Percentiles rank a stretch among this genome's conserved stretches.
These are phyloP conservation scores for Syzygium malaccense DNA, from an alignment of 441 rosid genomes.

Conservation along the genomic window DNA sequence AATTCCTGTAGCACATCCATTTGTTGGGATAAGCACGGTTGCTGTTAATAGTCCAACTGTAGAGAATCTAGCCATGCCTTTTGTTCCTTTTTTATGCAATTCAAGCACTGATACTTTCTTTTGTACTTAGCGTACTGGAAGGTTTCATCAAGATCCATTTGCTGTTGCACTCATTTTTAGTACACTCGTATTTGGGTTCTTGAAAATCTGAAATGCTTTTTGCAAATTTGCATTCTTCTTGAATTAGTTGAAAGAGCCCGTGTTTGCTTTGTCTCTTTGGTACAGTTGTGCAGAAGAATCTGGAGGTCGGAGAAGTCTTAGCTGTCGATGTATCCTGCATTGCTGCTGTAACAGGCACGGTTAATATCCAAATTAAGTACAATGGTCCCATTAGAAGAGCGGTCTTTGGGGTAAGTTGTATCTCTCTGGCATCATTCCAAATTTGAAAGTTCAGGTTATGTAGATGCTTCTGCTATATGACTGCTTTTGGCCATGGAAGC, in stretches of 20 bases:
- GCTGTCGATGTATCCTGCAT: constrained; percentile 83
- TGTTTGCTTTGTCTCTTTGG: constrained; percentile 8
- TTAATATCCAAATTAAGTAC: constrained; percentile 77
- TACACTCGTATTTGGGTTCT: background rate
- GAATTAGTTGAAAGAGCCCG: constrained; percentile 4
- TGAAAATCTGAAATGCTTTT: background rate
- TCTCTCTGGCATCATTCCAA: background rate
- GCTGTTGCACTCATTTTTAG: background rate
- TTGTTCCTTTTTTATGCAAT: background rate
- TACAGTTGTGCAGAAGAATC: constrained; percentile 88
- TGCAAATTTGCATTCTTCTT: background rate
- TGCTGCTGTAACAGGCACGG: constrained; percentile 65
- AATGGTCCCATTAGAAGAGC: constrained; percentile 81
- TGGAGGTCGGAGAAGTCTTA: constrained; percentile 87
- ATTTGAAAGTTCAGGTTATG: background rate
- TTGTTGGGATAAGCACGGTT: background rate
- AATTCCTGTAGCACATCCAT: background rate
- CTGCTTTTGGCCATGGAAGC: background rate
- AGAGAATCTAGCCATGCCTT: background rate
- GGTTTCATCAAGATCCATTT: background rate
- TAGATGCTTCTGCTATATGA: background rate
- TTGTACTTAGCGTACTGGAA: background rate
- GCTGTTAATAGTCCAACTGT: background rate
- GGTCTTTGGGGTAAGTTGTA: constrained; percentile 69
- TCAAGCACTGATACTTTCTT: background rate